A percentile compares a stretch with the other conserved stretches of the same genome.
phyloP scores from a whole-genome alignment of 2,329 filamentous ascomycete species.

The Cladosporium colombiae region DNA sequence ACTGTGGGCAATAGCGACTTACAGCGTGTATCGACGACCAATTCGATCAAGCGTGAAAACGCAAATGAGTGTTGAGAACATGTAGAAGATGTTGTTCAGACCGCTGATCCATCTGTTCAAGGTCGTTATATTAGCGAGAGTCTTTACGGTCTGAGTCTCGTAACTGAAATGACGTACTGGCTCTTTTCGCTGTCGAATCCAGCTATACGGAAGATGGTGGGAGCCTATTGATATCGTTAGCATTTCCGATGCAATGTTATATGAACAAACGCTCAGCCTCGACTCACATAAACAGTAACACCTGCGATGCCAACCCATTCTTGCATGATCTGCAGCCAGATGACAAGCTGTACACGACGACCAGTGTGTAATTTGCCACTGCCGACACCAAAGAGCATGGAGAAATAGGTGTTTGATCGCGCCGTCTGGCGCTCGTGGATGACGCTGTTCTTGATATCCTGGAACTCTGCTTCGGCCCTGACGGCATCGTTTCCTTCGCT shows the following conservation, averaged over 20 bases:
- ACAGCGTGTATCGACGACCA: slow-evolving; percentile 37
- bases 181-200: slow-evolving; percentile 39
- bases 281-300: slow-evolving; percentile 40
- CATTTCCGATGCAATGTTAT: no score
- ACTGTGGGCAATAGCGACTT: background rate
- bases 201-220: slow-evolving; percentile 37
- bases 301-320: slow-evolving; percentile 40
- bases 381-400: slow-evolving; percentile 37
- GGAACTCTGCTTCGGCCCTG: slow-evolving; percentile 63
- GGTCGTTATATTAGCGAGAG: background rate
- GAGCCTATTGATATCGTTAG: background rate
- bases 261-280: slow-evolving; percentile 18
- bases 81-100: slow-evolving; percentile 42
- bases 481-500: slow-evolving; percentile 32
- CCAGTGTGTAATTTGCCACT: slow-evolving; percentile 39
- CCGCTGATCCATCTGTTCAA: slow-evolving; percentile 24
- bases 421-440: slow-evolving; percentile 55
- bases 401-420: slow-evolving; percentile 34
- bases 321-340: slow-evolving; percentile 45
- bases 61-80: slow-evolving; percentile 38
- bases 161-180: slow-evolving; percentile 36
- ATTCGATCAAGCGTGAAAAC: slow-evolving; percentile 41
- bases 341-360: slow-evolving; percentile 40
- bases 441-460: slow-evolving; percentile 66
- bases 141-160: background rate